These are phyloP conservation scores for Gynostemma pentaphyllum DNA, from an alignment of 306 rosid genomes.

Conservation along the genomic window DNA sequence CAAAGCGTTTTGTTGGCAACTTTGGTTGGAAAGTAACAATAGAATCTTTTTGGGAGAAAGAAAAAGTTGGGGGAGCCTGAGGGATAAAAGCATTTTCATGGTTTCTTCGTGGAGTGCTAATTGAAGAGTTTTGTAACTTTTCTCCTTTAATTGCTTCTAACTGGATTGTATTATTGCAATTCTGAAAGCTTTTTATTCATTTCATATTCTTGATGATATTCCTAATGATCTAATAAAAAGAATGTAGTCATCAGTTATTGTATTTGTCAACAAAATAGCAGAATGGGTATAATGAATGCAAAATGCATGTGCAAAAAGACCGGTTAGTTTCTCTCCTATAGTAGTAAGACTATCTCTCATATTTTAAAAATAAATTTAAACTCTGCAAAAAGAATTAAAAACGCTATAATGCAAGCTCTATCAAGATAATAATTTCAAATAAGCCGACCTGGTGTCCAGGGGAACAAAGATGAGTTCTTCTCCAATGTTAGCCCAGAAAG, in stretches of 20 bases:
- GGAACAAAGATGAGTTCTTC: conserved; percentile 71
- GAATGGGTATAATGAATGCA: neutral
- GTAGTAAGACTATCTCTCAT: neutral
- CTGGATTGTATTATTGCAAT: too few relatives aligned
- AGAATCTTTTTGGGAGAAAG: too few relatives aligned
- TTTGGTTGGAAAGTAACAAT: too few relatives aligned
- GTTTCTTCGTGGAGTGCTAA: too few relatives aligned
- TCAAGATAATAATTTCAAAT: conserved; percentile 12
- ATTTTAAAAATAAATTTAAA: neutral
- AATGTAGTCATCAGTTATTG: neutral
- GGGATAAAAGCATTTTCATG: too few relatives aligned
- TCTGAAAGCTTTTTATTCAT: too few relatives aligned
- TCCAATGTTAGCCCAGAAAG: conserved; percentile 67
- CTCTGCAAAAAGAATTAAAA: neutral
- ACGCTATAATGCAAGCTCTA: neutral
- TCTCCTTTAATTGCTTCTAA: too few relatives aligned
- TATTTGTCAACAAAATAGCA: neutral
- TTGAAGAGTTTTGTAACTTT: too few relatives aligned
- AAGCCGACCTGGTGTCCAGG: conserved; percentile 57
- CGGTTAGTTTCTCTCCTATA: neutral
- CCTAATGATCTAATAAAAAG: neutral
- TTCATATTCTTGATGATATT: too few relatives aligned
- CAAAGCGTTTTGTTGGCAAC: too few relatives aligned
- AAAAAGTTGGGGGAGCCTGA: too few relatives aligned
- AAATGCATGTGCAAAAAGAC: neutral